Evolutionary conservation across 352 stramenopile species (phyloP).

Genomic region (Achlya hypogyna): DNA sequence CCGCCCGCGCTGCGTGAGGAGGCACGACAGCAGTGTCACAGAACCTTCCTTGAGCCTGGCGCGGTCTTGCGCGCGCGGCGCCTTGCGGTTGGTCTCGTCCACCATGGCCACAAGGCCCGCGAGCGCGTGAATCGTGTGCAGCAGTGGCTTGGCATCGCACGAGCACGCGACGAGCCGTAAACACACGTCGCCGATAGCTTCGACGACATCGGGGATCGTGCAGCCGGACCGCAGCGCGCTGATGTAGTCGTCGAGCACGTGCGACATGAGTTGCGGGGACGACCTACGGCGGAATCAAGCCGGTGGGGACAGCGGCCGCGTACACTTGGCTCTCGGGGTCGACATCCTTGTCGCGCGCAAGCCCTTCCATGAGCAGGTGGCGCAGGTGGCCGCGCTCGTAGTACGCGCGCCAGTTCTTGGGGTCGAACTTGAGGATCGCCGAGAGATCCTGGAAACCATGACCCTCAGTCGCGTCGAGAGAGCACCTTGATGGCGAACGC

Average conservation of each 20-base stretch:
- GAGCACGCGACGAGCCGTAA: slow-evolving; percentile 60
- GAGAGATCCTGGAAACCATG: slow-evolving; percentile 58
- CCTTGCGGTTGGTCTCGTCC: slow-evolving; percentile 29
- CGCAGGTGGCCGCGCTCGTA: slow-evolving; percentile 67
- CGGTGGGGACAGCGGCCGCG: background rate
- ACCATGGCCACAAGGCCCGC: slow-evolving; percentile 47
- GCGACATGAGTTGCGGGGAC: slow-evolving; percentile 6
- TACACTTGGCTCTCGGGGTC: slow-evolving; percentile 1
- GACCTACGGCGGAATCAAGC: background rate
- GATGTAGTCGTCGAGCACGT: slow-evolving; percentile 52
- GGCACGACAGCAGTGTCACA: slow-evolving; percentile 42
- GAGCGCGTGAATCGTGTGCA: slow-evolving; percentile 55
- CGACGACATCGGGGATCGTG: slow-evolving; percentile 57
- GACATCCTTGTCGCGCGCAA: background rate
- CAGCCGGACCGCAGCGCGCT: slow-evolving; percentile 62
- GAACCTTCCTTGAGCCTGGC: slow-evolving; percentile 18
- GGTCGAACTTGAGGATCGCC: slow-evolving; percentile 42
- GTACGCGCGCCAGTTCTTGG: slow-evolving; percentile 67
- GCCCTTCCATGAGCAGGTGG: slow-evolving; percentile 50
- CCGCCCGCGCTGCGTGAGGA: slow-evolving; percentile 53
- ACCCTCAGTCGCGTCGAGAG: no score
- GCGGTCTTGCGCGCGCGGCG: slow-evolving; percentile 24
- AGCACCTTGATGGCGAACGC: slow-evolving; percentile 31
- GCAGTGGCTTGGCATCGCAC: slow-evolving; percentile 42
- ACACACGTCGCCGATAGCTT: slow-evolving; percentile 60